phyloP scores from a whole-genome alignment of 768 basidiomycete species.

The Ramaria rubella region DNA sequence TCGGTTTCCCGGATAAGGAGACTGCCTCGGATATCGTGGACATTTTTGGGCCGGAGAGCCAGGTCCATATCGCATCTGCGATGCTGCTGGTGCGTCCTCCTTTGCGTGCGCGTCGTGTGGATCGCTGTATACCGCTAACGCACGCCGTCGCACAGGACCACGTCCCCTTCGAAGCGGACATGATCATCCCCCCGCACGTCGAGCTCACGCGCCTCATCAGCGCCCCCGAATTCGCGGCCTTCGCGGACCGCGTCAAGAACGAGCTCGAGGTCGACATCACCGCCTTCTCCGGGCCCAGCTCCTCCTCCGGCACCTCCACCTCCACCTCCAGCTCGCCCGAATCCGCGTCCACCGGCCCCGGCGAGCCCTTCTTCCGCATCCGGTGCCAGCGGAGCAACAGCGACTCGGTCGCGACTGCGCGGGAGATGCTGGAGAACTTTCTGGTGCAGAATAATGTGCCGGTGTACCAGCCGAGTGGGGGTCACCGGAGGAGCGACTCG shows the following conservation, averaged over 20 bases:
- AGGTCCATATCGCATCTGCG: conserved; percentile 92
- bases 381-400: conserved; percentile 92
- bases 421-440: conserved; percentile 92
- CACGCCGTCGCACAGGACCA: conserved; percentile 60
- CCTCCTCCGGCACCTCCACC: conserved; percentile 61
- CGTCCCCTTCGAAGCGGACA: conserved; percentile 93
- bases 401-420: conserved; percentile 82
- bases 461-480: conserved; percentile 70
- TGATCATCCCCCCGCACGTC: conserved; percentile 77
- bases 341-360: conserved; percentile 40
- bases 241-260: conserved; percentile 86
- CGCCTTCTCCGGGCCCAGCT: too few relatives aligned
- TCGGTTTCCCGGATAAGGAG: conserved; percentile 91
- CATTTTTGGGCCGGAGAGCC: conserved; percentile 96
- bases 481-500: conserved; percentile 86
- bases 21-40: conserved; percentile 89
- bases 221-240: conserved; percentile 76
- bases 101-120: too few relatives aligned
- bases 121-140: too few relatives aligned
- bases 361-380: conserved; percentile 80
- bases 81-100: conserved; percentile 76
- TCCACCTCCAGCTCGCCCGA: conserved; percentile 23
- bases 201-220: conserved; percentile 72
- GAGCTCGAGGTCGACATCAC: conserved; percentile 87
- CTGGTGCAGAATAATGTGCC: conserved; percentile 77